Evolutionary conservation across 2,329 filamentous ascomycete species (phyloP), one percentile per base, ranked within the genome.

Genomic region (Arthroderma sp.): DNA sequence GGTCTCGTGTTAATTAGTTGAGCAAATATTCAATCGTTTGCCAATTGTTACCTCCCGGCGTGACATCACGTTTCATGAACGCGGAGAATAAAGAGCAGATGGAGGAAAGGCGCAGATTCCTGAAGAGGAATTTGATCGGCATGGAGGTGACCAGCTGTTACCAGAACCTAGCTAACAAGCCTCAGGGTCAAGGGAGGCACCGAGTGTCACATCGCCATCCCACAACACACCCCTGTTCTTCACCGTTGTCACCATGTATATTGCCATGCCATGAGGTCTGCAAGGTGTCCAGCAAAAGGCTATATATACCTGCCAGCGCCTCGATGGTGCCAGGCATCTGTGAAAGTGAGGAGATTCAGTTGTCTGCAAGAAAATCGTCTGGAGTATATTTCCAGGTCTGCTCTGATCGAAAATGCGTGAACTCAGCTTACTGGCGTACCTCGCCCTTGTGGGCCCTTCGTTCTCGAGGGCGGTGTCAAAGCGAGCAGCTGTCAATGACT

Each of bases 401-500:
- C 11, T 34, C 32, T 11, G 32, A 34, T 34, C 8, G 32, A 34
- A 34, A 34, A 34, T 34, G 32, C 32, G 32, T 11, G 11, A 11
- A 9, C 32, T 34, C 2, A 34, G 32, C 32, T 11, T 34, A 34
- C 32, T 34, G 8, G 32, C 9, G 32, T 34, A 11, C 32, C 11
- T 34, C 32, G 32, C 32, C 32, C 32, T 34, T 34, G 32, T 34
- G 32, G 32, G 2, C 8, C 32, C 32, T 11, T 34, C 32, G 32
- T 11, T 34, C 32, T 9, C 32, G 32, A 34, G 32, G 8, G 32
- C 11, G 32, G 32, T 34, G 32, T 34, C 32, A 9, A 34, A 34
- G 11, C 32, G 32, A 34, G 30, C 41, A 43, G 8, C 29, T 27
- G 32, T 43, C 11, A 34, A 43, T 10, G 41, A 43, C 8, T 43